phyloP scores from a whole-genome alignment of 2,329 filamentous ascomycete genomes.

The Septoria petroselini region DNA sequence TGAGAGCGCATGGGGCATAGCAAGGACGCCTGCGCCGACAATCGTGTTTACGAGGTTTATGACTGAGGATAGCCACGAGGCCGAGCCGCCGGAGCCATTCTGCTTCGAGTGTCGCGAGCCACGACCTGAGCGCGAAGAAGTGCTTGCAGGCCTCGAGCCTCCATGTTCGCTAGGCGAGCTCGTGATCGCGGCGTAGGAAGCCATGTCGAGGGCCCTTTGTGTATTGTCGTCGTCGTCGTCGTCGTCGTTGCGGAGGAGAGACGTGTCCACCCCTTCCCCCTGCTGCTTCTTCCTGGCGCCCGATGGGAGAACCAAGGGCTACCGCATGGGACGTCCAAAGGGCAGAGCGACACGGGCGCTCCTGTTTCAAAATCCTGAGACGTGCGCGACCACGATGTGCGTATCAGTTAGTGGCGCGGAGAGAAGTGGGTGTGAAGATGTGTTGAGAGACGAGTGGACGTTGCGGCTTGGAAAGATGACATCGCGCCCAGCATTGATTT shows the following conservation, averaged over 20 bases:
- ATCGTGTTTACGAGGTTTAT: slow-evolving; percentile 98
- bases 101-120: slow-evolving; percentile 66
- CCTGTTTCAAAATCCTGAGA: background rate
- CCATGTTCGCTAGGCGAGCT: slow-evolving; percentile 40
- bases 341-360: slow-evolving; percentile 15
- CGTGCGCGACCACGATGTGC: slow-evolving; percentile 1
- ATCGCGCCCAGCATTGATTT: background rate
- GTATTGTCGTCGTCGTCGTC: background rate
- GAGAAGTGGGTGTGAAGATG: background rate
- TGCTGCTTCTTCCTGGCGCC: slow-evolving; percentile 3
- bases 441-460: background rate
- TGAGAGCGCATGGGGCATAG: slow-evolving; percentile 91
- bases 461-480: slow-evolving; percentile 1
- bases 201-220: slow-evolving; percentile 36
- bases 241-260: slow-evolving; percentile 4
- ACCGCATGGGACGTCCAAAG: slow-evolving; percentile 8
- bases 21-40: slow-evolving; percentile 87
- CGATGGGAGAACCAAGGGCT: slow-evolving; percentile 7
- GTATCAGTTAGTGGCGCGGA: background rate
- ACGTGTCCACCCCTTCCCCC: background rate
- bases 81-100: slow-evolving; percentile 66
- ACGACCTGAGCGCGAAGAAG: slow-evolving; percentile 45
- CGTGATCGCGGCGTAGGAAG: slow-evolving; percentile 48
- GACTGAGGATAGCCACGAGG: slow-evolving; percentile 84
- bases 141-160: slow-evolving; percentile 41